phyloP scores from a whole-genome alignment of 2,329 filamentous ascomycete genomes.

The Alternaria sp. region DNA sequence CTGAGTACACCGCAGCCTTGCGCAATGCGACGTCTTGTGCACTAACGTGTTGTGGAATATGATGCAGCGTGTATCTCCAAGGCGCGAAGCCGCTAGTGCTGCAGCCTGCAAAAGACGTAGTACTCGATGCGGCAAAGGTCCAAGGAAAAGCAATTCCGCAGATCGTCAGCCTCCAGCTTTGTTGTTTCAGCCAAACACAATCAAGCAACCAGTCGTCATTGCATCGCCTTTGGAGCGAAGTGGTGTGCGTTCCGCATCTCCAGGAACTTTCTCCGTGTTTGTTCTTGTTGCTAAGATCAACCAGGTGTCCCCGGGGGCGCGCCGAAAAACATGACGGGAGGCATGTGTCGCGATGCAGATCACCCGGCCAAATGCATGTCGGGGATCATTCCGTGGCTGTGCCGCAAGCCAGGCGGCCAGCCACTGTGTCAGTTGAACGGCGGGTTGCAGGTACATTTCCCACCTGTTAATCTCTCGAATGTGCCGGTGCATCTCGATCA shows the following conservation, averaged over 20 bases:
- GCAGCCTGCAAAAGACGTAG: not conserved
- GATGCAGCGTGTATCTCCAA: not conserved
- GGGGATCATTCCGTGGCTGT: not conserved
- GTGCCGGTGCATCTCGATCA: not conserved
- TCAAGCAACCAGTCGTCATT: not conserved
- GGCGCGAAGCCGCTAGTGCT: not conserved
- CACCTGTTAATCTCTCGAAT: not conserved
- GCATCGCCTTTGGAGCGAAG: not conserved
- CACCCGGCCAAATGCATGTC: not conserved
- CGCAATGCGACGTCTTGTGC: not conserved
- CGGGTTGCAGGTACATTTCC: not conserved
- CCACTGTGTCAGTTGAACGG: not conserved
- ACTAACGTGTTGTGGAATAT: not conserved
- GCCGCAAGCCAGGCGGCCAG: not conserved
- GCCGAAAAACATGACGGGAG: not conserved
- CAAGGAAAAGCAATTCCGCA: not conserved
- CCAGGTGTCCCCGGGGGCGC: not conserved
- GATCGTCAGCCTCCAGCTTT: not conserved
- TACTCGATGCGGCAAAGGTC: not conserved
- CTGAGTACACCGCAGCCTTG: not conserved
- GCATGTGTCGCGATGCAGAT: conserved; percentile 1
- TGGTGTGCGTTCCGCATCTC: not conserved
- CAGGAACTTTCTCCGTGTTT: not conserved
- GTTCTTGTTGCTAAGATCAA: not conserved
- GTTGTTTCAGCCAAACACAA: not conserved